phyloP scores from a whole-genome alignment of 2,329 filamentous ascomycete species.

The Colletotrichum tabaci region DNA sequence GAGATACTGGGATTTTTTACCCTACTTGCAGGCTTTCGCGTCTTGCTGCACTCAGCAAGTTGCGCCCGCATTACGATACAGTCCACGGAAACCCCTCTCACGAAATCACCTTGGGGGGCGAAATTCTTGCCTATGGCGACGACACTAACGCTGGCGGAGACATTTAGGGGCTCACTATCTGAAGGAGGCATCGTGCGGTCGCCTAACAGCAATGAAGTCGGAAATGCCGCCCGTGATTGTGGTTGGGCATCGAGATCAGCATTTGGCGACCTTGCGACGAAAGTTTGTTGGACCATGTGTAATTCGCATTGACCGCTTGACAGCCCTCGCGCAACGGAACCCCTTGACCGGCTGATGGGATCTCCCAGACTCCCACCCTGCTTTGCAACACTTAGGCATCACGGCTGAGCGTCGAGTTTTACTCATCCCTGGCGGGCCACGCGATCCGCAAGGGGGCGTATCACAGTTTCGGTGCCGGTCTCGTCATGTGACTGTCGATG shows the following conservation, averaged over 20 bases:
- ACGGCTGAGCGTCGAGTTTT: constrained; percentile 22
- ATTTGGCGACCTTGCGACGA: constrained; percentile 32
- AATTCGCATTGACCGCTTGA: constrained; percentile 31
- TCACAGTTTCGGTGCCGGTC: constrained; percentile 37
- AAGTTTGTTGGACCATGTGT: constrained; percentile 38
- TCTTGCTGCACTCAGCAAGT: background rate
- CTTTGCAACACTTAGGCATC: constrained; percentile 23
- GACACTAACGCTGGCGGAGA: constrained; percentile 18
- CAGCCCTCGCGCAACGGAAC: constrained; percentile 22
- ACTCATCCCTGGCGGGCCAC: constrained; percentile 38
- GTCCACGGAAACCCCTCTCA: constrained; percentile 1
- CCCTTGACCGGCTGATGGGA: constrained; percentile 18
- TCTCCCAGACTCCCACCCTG: constrained; percentile 13
- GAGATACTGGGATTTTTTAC: background rate
- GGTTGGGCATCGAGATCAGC: constrained; percentile 43
- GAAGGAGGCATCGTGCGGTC: constrained; percentile 30
- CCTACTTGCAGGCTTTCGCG: background rate
- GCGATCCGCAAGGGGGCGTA: constrained; percentile 33
- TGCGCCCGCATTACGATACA: background rate
- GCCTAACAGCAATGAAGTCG: constrained; percentile 15
- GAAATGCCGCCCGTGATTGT: constrained; percentile 22
- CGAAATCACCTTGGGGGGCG: background rate
- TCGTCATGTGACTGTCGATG: constrained; percentile 36
- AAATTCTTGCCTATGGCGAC: constrained; percentile 19
- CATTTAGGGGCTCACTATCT: constrained; percentile 24